Evolutionary conservation across 495 filamentous ascomycete species (phyloP).

Genomic region (Thermothielavioides terrestris): DNA sequence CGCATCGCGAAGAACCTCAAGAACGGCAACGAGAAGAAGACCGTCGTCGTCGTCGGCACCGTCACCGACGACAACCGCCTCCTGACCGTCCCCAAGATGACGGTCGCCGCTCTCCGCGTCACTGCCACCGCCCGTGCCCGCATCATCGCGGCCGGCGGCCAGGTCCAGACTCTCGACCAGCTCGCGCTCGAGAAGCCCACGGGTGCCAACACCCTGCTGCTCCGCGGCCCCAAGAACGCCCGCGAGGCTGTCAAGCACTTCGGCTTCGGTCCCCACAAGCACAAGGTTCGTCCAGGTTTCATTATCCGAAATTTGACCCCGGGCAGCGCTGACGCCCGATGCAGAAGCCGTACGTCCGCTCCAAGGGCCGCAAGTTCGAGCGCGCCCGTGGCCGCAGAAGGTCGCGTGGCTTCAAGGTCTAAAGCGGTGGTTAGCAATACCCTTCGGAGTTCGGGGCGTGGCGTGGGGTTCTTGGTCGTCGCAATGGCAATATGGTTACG

Average conservation of each 20-base stretch:
- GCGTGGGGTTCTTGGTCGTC: constrained; percentile 12
- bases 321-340: constrained; percentile 26
- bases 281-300: constrained; percentile 62
- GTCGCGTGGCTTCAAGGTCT: constrained; percentile 98
- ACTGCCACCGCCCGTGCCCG: constrained; percentile 90
- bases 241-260: constrained; percentile 99
- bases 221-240: constrained; percentile 93
- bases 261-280: constrained; percentile 89
- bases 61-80: constrained; percentile 96
- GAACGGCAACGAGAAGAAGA: constrained; percentile 69
- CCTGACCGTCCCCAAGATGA: constrained; percentile 78
- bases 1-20: constrained; percentile 69
- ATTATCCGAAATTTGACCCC: not conserved
- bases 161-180: constrained; percentile 91
- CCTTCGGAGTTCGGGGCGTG: constrained; percentile 12
- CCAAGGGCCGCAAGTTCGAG: constrained; percentile 99
- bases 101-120: constrained; percentile 87
- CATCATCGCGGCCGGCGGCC: constrained; percentile 85
- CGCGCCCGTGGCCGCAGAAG: constrained; percentile 92
- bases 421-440: constrained; percentile 32
- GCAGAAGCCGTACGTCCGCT: constrained; percentile 89
- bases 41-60: constrained; percentile 83
- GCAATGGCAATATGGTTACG: constrained; percentile 10
- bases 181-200: constrained; percentile 88
- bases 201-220: constrained; percentile 85